Base-by-base conservation (phyloP, 2,329 filamentous ascomycete species). In the Phoma sp. region DNA sequence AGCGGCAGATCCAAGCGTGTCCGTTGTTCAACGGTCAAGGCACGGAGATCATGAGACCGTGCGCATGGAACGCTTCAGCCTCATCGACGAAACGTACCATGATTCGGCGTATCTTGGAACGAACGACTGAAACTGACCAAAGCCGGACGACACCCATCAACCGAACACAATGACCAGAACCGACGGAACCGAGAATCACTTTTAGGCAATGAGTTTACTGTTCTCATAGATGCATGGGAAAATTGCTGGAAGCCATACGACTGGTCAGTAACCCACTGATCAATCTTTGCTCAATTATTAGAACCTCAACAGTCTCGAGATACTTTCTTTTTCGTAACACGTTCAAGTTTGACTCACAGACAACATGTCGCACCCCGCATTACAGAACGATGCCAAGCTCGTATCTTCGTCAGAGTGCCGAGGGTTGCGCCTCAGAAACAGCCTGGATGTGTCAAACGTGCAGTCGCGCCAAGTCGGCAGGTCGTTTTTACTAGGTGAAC, bases 101-200 rank as follows among this genome's bases (percentile, higher is more conserved):
- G 56, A 40, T 56, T 47, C 47, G 42, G 20, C 25, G 15, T 34
- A 52, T 47, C 40, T 29, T 18, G 21, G 47, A 59, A 61, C 57
- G 23, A 42, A 29, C 25, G 29, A 32, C 55, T 65, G 59, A 63
- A 65, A 63, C 62, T 29, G 18, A 45, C 34, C 25, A 49, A 50
- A 43, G 30, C 42, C 21, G 30, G 15, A 20, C 43, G 14, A 49
- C 47, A 52, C 30, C 50, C 39, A 34, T 49, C 43, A 20, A 18
- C 28, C 25, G 29, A 36, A 30, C 40, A 40, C 39, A 33, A 15
- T 9, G 17, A 34, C 29, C 29, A 23, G 10, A 3, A 12, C 4
- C 15, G 21, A 32, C 15, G 10, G 21, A 26, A 47, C 11, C 4
- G 33, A 17, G n/a, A n/a, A n/a, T n/a, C n/a, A n/a, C n/a, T n/a